Evolutionary conservation across 1,139 yeast genomes (phyloP).

Genomic region (Hyphopichia wangnamkhiaoensis): DNA sequence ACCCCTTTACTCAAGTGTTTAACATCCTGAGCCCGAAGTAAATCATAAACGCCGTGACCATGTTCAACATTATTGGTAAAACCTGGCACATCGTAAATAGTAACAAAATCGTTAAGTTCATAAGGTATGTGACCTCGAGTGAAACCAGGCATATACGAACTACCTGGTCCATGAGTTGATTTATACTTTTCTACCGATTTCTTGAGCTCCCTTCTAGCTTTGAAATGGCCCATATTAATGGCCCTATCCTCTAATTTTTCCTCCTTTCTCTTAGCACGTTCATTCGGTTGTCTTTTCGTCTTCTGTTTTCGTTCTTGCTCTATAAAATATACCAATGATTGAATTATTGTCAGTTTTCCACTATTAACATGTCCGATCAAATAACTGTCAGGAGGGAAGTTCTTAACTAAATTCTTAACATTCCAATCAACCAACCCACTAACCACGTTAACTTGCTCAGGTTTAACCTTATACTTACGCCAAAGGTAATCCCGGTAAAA

Average conservation of each 20-base stretch:
- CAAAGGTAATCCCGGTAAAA: slow-evolving; percentile 49
- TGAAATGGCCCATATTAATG: slow-evolving; percentile 8
- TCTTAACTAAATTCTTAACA: slow-evolving; percentile 29
- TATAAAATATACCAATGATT: slow-evolving; percentile 40
- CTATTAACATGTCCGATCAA: slow-evolving; percentile 73
- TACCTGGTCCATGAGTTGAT: slow-evolving; percentile 41
- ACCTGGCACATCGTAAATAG: slow-evolving; percentile 61
- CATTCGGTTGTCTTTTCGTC: slow-evolving; percentile 1
- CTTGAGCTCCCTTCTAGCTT: slow-evolving; percentile 6
- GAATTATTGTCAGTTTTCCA: slow-evolving; percentile 73
- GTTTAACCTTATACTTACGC: slow-evolving; percentile 39
- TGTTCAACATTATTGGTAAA: slow-evolving; percentile 28
- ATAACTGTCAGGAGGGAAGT: slow-evolving; percentile 47
- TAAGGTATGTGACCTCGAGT: slow-evolving; percentile 50
- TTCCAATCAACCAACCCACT: slow-evolving; percentile 60
- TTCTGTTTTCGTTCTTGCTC: slow-evolving; percentile 11
- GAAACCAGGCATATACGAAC: slow-evolving; percentile 56
- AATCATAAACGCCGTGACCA: slow-evolving; percentile 29
- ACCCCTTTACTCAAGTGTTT: slow-evolving; percentile 41
- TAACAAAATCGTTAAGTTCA: slow-evolving; percentile 25
- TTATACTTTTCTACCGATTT: slow-evolving; percentile 18
- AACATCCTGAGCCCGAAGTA: slow-evolving; percentile 27
- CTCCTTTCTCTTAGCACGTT: not conserved
- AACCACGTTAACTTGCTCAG: slow-evolving; percentile 47
- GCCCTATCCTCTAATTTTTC: slow-evolving; percentile 15